These are phyloP conservation scores for Sarocladium kiliense DNA, from an alignment of 2,329 filamentous ascomycete genomes.

Conservation along the genomic window DNA sequence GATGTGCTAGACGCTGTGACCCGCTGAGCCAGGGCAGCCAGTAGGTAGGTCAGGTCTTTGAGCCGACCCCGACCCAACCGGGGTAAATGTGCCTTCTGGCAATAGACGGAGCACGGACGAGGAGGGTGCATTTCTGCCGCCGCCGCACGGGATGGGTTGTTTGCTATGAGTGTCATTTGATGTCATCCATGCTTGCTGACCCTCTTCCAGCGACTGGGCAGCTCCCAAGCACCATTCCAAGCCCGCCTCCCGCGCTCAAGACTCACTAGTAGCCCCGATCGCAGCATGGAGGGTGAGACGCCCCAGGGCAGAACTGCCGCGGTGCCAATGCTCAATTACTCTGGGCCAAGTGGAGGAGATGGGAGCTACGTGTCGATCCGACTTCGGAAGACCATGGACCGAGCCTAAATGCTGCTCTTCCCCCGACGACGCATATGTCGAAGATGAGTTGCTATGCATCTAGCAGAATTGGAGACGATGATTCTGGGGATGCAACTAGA, in stretches of 20 bases:
- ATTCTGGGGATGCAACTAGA: too few species aligned
- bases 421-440: too few species aligned
- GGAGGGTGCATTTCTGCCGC: background rate
- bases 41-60: too few species aligned
- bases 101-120: background rate
- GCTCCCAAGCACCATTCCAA: background rate
- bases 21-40: background rate
- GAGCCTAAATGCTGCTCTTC: background rate
- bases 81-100: background rate
- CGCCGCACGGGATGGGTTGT: too few species aligned
- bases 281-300: background rate
- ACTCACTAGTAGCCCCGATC: background rate
- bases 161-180: background rate
- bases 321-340: too few species aligned
- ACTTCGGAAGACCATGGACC: background rate
- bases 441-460: too few species aligned
- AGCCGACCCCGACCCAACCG: background rate
- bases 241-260: background rate
- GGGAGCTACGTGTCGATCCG: background rate
- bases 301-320: too few species aligned
- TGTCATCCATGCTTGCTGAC: background rate
- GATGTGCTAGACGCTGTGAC: background rate
- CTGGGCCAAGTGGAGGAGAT: background rate
- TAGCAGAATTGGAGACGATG: too few species aligned
- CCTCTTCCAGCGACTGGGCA: background rate